These are phyloP conservation scores for Herpotrichia juniperi DNA, from an alignment of 2,329 filamentous ascomycete genomes.

Conservation along the genomic window DNA sequence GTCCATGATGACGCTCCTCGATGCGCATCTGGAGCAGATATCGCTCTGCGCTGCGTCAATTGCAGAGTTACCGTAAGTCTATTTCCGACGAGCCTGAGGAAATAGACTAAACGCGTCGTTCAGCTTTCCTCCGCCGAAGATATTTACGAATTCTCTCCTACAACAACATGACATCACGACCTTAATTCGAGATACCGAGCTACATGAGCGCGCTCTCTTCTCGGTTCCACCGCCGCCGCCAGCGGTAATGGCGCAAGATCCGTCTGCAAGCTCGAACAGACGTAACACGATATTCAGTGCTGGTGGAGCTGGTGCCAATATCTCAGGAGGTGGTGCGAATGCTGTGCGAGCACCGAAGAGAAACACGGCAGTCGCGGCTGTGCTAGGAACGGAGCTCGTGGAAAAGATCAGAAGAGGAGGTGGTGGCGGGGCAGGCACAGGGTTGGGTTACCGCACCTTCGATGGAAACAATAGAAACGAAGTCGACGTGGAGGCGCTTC, in stretches of 20 bases:
- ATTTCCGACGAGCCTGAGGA: not conserved
- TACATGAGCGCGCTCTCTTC: constrained; percentile 93
- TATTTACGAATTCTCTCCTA: constrained; percentile 93
- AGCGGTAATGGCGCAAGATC: constrained; percentile 52
- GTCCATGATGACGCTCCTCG: constrained; percentile 49
- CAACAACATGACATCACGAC: constrained; percentile 90
- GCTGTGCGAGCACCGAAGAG: constrained; percentile 64
- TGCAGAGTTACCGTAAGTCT: constrained; percentile 51
- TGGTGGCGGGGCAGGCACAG: constrained; percentile 59
- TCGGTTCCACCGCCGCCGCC: constrained; percentile 77
- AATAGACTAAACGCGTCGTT: constrained; percentile 21
- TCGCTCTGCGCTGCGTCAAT: constrained; percentile 56
- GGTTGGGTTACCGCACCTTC: constrained; percentile 49
- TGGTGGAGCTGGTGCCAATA: constrained; percentile 35
- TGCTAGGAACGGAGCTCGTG: constrained; percentile 86
- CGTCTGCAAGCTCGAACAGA: constrained; percentile 49
- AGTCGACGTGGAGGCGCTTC: constrained; percentile 82
- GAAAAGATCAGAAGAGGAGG: constrained; percentile 72
- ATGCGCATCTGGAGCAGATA: constrained; percentile 58
- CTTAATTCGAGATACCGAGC: constrained; percentile 92
- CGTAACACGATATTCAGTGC: constrained; percentile 57
- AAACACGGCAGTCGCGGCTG: constrained; percentile 86
- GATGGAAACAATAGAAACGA: constrained; percentile 66
- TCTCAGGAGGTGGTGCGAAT: constrained; percentile 46
- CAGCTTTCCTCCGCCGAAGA: constrained; percentile 88